Base-by-base conservation (phyloP, 2,329 filamentous ascomycete species). In the Cercospora janseana region DNA sequence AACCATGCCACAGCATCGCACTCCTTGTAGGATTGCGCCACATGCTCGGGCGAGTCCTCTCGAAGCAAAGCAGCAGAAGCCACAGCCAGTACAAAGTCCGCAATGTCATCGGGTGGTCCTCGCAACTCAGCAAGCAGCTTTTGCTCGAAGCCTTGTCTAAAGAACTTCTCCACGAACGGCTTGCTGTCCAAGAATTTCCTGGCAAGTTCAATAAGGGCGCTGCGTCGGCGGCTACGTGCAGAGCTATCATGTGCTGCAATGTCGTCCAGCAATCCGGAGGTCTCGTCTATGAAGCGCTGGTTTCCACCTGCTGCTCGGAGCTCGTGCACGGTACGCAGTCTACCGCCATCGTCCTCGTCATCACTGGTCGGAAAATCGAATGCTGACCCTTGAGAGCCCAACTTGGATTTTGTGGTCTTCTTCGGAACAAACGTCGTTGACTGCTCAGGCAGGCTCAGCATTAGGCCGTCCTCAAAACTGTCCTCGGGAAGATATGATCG, bases 141-240 rank as follows among this genome's bases (percentile, higher is more conserved):
- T 46, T 82, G 78, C 54, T 88, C 86, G 49, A 86, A 81, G 5
- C 82, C 81, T 58, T 88, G 84, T 54, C 90, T 84, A 15, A 86
- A 77, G 60, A 95, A 90, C 54, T 87, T 83, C 13, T 76, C 75
- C 21, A 81, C 73, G 60, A 87, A 90, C 1, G 74, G 74, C 60
- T 83, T 82, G 32, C 44, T 47, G 42, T 84, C 75, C 3, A 70
- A 58, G 49, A 83, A 68, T 57, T 79, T 81, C 20, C 65, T 67
- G 44, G 75, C 75, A n/a, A 84, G 66, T 46, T 82, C 79, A 29
- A 80, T 66, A 52, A 83, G 70, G 2, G 76, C 76, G 60, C 71
- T 79, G 34, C 79, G 74, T 52, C 75, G 72, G 26, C 72, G 70
- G 3, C 76, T 76, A 12, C 67, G 62, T 12, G 75, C 72, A 27